Evolutionary conservation across 2,329 filamentous ascomycete genomes (phyloP), one percentile per base, ranked within the genome.

Genomic region (Metarhizium humberi): DNA sequence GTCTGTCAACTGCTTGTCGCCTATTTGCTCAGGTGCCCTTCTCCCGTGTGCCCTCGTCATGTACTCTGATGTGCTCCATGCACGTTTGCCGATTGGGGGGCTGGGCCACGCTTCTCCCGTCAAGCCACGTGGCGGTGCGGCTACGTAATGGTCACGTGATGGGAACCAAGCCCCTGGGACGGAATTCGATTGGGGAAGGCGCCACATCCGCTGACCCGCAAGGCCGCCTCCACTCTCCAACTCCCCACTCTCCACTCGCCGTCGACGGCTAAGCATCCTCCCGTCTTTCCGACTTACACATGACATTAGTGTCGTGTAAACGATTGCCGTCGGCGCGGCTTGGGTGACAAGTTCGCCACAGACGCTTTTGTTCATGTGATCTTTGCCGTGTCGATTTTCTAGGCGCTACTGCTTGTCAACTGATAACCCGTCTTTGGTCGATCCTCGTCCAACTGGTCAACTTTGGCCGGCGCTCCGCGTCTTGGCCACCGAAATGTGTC

Each of bases 101-200:
- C 38, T 16, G 38, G 10, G 38, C 13, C 11, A 5, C 5, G 38
- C 8, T 40, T 40, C n/a, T 16, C 42, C 42, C 42, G 42, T 45
- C 42, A 18, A 45, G 42, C 42, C 42, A 45, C 42, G 42, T 53
- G 51, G 43, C 51, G 51, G 51, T 53, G 51, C 51, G 30, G 6
- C 6, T 36, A 8, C 51, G 42, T 45, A 11, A 20, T 10, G 6
- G 11, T 43, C 40, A 45, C 20, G 50, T 45, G 50, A 46, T 3
- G 29, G 13, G 45, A 25, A 43, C 42, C 47, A 29, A 14, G 3
- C 2, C 6, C 14, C 14, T 40, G 38, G 7, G 2, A 5, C 38
- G 5, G 38, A 11, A 40, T 0, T 16, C 38, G 11, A 11, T 25
- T 40, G 32, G 7, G 32, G 32, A 34, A 34, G 32, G 32, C 32